Conservation (phyloP, 371 early-diverging fungal species). For the Smittium culicis region DNA sequence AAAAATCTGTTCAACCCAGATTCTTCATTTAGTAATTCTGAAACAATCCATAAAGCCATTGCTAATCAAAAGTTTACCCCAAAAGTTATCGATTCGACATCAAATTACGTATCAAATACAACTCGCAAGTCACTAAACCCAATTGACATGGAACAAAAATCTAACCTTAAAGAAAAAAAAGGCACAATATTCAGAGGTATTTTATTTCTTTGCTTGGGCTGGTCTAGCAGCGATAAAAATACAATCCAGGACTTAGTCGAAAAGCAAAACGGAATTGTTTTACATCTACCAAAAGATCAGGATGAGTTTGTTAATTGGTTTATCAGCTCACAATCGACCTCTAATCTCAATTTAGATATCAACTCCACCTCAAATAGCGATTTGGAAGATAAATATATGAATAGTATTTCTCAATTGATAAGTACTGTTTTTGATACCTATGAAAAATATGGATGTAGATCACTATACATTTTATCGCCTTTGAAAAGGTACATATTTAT, state of each 20-base stretch:
- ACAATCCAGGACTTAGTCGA: constrained; percentile 6
- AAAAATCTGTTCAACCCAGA: too few relatives aligned
- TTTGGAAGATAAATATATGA: too few relatives aligned
- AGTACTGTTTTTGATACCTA: neutral
- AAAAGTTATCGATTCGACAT: too few relatives aligned
- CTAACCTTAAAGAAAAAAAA: constrained; percentile 8
- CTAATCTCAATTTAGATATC: too few relatives aligned
- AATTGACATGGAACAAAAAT: neutral
- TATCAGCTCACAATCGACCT: neutral
- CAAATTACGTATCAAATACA: too few relatives aligned
- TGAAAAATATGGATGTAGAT: constrained; percentile 1
- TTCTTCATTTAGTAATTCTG: too few relatives aligned
- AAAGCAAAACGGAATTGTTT: constrained; percentile 6
- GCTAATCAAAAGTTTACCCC: too few relatives aligned
- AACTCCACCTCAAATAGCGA: too few relatives aligned
- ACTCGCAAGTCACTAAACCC: neutral
- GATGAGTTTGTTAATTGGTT: neutral
- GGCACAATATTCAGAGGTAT: constrained; percentile 9
- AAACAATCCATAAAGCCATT: too few relatives aligned
- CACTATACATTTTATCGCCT: constrained; percentile 2
- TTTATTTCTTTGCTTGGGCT: constrained; percentile 8
- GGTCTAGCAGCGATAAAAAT: neutral
- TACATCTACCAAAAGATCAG: neutral
- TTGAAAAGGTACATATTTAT: neutral
- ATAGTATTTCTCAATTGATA: too few relatives aligned